Percentiles rank a stretch among this genome's conserved stretches.
Evolutionary conservation across 164 flowering plant species (phyloP).

Genomic region (Magnolia sinica): DNA sequence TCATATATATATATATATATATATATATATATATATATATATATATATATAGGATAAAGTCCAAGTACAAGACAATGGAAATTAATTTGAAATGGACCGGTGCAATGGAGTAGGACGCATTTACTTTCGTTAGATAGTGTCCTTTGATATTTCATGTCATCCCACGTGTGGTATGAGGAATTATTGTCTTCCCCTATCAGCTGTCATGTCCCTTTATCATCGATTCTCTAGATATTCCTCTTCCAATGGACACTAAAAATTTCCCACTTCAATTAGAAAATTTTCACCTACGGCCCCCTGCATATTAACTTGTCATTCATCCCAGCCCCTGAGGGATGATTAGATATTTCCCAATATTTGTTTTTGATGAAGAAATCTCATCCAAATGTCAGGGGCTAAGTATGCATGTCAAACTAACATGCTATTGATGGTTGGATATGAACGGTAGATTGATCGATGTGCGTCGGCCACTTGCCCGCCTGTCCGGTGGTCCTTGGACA

Average conservation of each 20-base stretch:
- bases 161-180: neutral
- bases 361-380: neutral
- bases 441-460: no score
- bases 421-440: no score
- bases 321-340: neutral
- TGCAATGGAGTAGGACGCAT: neutral
- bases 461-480: neutral
- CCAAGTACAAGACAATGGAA: no score
- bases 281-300: neutral
- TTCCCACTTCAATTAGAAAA: neutral
- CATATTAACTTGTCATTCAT: neutral
- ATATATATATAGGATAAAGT: no score
- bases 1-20: no score
- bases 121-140: neutral
- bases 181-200: neutral
- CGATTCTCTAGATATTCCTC: neutral
- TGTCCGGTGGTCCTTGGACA: neutral
- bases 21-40: no score
- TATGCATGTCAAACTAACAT: neutral
- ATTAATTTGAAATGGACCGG: neutral
- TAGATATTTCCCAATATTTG: neutral
- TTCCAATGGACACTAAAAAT: neutral
- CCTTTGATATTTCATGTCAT: neutral
- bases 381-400: neutral
- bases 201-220: neutral